These are phyloP conservation scores for Mycena leptocephala DNA, from an alignment of 768 basidiomycete species.

Conservation along the genomic window DNA sequence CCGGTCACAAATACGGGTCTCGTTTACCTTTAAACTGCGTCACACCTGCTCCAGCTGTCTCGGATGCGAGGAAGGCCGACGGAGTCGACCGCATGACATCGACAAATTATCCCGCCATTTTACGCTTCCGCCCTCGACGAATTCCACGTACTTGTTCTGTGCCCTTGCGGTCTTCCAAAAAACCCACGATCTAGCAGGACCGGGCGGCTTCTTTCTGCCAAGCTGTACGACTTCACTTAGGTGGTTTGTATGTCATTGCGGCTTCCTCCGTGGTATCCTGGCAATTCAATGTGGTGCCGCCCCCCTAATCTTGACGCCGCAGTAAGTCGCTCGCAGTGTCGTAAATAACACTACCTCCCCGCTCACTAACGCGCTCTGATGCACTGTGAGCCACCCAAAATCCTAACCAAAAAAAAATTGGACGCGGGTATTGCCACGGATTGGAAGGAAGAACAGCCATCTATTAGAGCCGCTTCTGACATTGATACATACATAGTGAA, in stretches of 20 bases:
- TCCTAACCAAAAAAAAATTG: conserved; percentile 2
- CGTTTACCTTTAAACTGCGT: conserved; percentile 12
- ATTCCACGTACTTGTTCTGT: conserved; percentile 21
- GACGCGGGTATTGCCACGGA: conserved; percentile 18
- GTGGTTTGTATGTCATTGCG: conserved; percentile 21
- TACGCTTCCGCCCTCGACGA: conserved; percentile 24
- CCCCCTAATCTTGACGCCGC: conserved; percentile 23
- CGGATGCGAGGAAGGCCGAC: conserved; percentile 31
- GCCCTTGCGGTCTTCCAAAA: conserved; percentile 20
- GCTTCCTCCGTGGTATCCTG: conserved; percentile 2
- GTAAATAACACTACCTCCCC: conserved; percentile 11
- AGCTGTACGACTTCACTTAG: conserved; percentile 11
- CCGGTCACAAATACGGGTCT: neutral
- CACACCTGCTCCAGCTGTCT: conserved; percentile 15
- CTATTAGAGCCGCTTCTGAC: conserved; percentile 24
- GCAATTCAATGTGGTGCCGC: conserved; percentile 1
- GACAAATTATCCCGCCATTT: conserved; percentile 20
- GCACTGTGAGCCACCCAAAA: neutral
- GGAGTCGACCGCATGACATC: conserved; percentile 13
- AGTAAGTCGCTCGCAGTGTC: neutral
- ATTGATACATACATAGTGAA: conserved; percentile 34
- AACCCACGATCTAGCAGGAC: conserved; percentile 36
- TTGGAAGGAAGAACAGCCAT: conserved; percentile 10
- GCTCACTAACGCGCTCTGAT: neutral
- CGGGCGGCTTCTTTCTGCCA: conserved; percentile 22